Conservation (phyloP, 768 basidiomycete species). For the Tricholoma terreum region DNA sequence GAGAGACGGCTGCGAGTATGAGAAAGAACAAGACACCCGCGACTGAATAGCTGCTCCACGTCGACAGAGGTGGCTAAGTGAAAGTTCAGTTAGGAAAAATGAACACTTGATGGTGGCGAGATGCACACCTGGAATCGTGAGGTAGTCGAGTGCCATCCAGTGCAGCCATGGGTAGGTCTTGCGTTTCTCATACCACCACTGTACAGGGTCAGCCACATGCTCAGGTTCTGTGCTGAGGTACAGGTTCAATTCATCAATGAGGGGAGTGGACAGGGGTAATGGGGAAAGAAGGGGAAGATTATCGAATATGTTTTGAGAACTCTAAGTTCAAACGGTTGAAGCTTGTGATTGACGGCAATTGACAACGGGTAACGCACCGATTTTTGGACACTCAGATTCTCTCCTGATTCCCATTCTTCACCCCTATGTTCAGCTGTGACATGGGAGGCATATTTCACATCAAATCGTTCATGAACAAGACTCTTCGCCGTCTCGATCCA, state of each 20-base stretch:
- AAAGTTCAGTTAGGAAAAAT: conserved; percentile 16
- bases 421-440: no score
- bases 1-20: conserved; percentile 20
- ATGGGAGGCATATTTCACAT: no score
- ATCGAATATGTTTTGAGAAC: conserved; percentile 2
- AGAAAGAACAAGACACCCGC: conserved; percentile 14
- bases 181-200: conserved; percentile 20
- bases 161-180: conserved; percentile 17
- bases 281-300: conserved; percentile 17
- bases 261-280: neutral
- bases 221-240: conserved; percentile 21
- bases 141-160: neutral
- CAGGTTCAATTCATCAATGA: conserved; percentile 14
- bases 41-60: conserved; percentile 8
- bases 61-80: conserved; percentile 11
- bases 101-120: no score
- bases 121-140: neutral
- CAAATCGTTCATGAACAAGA: no score
- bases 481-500: no score
- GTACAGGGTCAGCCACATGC: conserved; percentile 13
- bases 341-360: no score
- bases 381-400: no score
- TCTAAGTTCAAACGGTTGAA: no score
- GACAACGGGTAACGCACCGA: no score
- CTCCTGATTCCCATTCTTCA: no score